A percentile compares a stretch with the other conserved stretches of the same genome.
These are phyloP conservation scores for Lactarius pseudohatsudake DNA, from an alignment of 768 basidiomycete species.

Conservation along the genomic window DNA sequence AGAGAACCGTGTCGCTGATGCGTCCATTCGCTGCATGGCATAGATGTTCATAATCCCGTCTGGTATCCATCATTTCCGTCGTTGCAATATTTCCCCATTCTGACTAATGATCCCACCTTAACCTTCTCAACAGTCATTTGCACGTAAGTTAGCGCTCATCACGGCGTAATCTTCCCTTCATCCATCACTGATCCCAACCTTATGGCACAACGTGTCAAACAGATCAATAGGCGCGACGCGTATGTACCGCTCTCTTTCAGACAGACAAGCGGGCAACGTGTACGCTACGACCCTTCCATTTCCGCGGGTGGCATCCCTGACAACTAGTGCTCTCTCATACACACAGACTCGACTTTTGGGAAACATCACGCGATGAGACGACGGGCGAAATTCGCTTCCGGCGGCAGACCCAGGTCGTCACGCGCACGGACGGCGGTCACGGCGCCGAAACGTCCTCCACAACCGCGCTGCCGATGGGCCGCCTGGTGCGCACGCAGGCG, in stretches of 20 bases:
- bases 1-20: not conserved
- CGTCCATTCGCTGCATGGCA: not conserved
- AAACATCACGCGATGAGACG: slow-evolving; percentile 22
- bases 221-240: slow-evolving; percentile 29
- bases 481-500: slow-evolving; percentile 20
- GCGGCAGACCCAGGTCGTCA: slow-evolving; percentile 24
- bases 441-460: slow-evolving; percentile 3
- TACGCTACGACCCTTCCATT: not conserved
- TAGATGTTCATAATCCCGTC: slow-evolving; percentile 25
- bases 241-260: slow-evolving; percentile 27
- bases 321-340: not conserved
- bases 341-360: slow-evolving; percentile 28
- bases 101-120: slow-evolving; percentile 9
- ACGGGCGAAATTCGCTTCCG: slow-evolving; percentile 30
- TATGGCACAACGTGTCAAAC: not conserved
- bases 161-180: not conserved
- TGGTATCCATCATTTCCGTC: slow-evolving; percentile 8
- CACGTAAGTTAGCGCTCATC: slow-evolving; percentile 23
- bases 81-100: not conserved
- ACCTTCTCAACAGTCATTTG: slow-evolving; percentile 16
- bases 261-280: slow-evolving; percentile 23
- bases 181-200: not conserved
- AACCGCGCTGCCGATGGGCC: slow-evolving; percentile 24
- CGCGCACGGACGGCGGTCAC: not conserved
- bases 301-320: not conserved